A percentile compares a stretch with the other conserved stretches of the same genome.
Conservation (phyloP, 1,284 basidiomycete species). For the Amylostereum chailletii region DNA sequence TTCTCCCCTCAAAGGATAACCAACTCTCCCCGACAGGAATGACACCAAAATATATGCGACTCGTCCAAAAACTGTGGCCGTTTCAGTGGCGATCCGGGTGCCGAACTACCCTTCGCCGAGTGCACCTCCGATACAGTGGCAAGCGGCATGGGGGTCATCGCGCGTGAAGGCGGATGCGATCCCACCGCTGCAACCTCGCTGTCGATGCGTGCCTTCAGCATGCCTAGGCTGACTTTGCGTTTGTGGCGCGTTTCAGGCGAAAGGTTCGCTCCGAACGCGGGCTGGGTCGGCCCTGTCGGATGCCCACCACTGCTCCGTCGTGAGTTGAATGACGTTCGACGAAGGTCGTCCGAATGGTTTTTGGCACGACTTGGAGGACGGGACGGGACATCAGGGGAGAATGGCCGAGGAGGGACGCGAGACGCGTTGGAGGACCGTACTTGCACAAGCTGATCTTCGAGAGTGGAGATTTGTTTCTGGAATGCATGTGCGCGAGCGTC, state of each 20-base stretch:
- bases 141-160: constrained; percentile 38
- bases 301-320: constrained; percentile 25
- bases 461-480: constrained; percentile 54
- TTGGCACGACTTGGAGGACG: constrained; percentile 44
- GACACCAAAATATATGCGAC: constrained; percentile 80
- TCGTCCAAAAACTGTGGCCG: constrained; percentile 73
- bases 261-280: constrained; percentile 46
- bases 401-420: constrained; percentile 28
- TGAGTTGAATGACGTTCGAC: constrained; percentile 38
- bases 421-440: constrained; percentile 26
- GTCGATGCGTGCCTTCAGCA: constrained; percentile 85
- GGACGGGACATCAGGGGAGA: constrained; percentile 31
- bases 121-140: not conserved
- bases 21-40: constrained; percentile 68
- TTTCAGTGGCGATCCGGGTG: constrained; percentile 10
- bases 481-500: constrained; percentile 60
- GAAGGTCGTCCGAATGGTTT: constrained; percentile 32
- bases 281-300: constrained; percentile 27
- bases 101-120: not conserved
- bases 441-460: constrained; percentile 56
- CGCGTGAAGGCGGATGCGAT: constrained; percentile 30
- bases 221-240: constrained; percentile 75
- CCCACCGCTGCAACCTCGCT: constrained; percentile 49
- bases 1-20: constrained; percentile 49
- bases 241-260: constrained; percentile 76